Base-by-base conservation (phyloP, 306 rosid species). In the Fragaria iinumae region DNA sequence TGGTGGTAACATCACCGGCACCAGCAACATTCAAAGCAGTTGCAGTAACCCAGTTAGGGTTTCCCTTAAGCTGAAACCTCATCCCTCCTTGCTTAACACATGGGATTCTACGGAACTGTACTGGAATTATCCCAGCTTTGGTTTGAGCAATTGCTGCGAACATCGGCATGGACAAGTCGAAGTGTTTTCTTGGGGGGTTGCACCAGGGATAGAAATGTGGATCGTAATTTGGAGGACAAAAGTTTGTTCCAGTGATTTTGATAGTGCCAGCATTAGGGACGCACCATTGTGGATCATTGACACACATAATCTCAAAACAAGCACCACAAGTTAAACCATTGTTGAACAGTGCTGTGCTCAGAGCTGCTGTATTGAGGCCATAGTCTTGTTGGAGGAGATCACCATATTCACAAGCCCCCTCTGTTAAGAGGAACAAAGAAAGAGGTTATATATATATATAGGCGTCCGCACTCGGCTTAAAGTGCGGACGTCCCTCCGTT, bases 381-480 rank as follows among this genome's bases (percentile, higher is more conserved):
- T 91, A 93, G 0, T 96, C 97, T 84, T 91, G 97, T 44, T 84
- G 0, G 76, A 74, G 64, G 0, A 93, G 83, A 77, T 93, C 64
- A 4, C 92, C 96, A 36, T 93, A 89, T 0, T 91, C 97, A 69
- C 95, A 91, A 76, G 91, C 96, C 14, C 98, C 98, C 71, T 83
- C 96, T 89, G 66, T 49, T 16, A 12, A 57, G 20, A 43, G 12
- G 2, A 17, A 5, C 8, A 17, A 52, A 18, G 21, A 52, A 18
- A 52, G 2, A 21, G 34, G 38, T 52, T 18, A 25, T 25, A 25
- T 25, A 25, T 25, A 25, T 25, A 25, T 25, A 25, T n/a, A n/a
- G n/a, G n/a, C n/a, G n/a, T n/a, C n/a, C n/a, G n/a, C n/a, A n/a
- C n/a, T n/a, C n/a, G n/a, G n/a, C n/a, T n/a, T n/a, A n/a, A n/a